These are phyloP conservation scores for Diaporthe helianthi DNA, from an alignment of 2,329 filamentous ascomycete species.

Conservation along the genomic window DNA sequence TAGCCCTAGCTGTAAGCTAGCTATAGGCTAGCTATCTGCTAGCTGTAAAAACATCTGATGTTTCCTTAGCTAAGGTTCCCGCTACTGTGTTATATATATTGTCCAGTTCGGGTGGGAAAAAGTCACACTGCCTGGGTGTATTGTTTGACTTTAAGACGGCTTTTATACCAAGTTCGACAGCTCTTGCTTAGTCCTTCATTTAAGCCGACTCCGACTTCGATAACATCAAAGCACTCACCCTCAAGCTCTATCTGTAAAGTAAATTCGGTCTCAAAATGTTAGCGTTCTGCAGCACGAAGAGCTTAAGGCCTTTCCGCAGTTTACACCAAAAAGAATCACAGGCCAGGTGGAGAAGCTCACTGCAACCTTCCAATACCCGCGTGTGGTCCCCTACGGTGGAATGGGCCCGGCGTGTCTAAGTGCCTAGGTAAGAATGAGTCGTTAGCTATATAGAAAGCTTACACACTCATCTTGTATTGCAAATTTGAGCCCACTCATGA, in stretches of 20 bases:
- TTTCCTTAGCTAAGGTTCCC: too few species aligned
- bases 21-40: too few species aligned
- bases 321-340: not conserved
- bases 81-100: too few species aligned
- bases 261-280: not conserved
- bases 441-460: not conserved
- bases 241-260: not conserved
- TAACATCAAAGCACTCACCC: not conserved
- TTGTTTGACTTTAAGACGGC: too few species aligned
- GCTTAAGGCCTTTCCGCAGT: too few species aligned
- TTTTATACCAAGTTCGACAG: too few species aligned
- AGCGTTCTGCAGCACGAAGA: not conserved
- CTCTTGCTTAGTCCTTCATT: too few species aligned
- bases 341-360: not conserved
- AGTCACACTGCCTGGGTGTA: too few species aligned
- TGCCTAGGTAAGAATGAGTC: too few species aligned
- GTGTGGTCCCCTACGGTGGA: slow-evolving; percentile 4
- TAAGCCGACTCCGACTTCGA: not conserved
- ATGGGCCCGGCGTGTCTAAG: not conserved
- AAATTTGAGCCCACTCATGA: not conserved
- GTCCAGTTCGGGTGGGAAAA: too few species aligned
- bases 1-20: too few species aligned
- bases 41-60: too few species aligned
- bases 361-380: not conserved
- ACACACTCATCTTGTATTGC: slow-evolving; percentile 10